A percentile compares a stretch with the other conserved stretches of the same genome.
These are phyloP conservation scores for Populus hybrid DNA, from an alignment of 441 rosid species.

Conservation along the genomic window DNA sequence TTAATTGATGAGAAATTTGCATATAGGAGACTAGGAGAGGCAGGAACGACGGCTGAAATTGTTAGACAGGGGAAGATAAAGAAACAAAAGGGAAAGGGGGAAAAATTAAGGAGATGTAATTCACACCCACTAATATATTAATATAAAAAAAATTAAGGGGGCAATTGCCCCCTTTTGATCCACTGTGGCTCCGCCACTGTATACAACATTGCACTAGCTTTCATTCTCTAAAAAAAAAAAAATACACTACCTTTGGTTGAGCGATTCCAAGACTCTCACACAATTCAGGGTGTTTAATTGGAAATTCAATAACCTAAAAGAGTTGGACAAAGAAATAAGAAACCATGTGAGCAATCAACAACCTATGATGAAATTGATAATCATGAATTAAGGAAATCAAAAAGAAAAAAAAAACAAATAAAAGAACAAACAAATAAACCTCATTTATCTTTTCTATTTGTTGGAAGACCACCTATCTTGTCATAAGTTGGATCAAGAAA, in stretches of 20 bases:
- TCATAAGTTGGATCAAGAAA: slow-evolving; percentile 97
- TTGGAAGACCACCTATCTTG: slow-evolving; percentile 92
- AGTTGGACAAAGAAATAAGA: neutral
- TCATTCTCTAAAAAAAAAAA: neutral
- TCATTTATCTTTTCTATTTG: slow-evolving; percentile 96
- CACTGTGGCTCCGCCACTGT: no score
- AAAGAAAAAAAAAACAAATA: neutral
- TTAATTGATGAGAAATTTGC: no score
- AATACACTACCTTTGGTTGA: slow-evolving; percentile 71
- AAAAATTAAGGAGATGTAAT: no score
- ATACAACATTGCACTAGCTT: neutral
- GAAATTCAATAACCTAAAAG: slow-evolving; percentile 86
- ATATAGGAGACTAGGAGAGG: no score
- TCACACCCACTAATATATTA: no score
- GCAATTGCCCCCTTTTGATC: no score
- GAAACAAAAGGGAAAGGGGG: no score
- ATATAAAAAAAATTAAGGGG: no score
- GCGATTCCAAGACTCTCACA: slow-evolving; percentile 96
- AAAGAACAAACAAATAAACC: slow-evolving; percentile 31
- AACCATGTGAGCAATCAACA: slow-evolving; percentile 8
- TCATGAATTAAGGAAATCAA: neutral
- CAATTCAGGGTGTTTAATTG: slow-evolving; percentile 82
- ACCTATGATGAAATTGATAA: neutral
- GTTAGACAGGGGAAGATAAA: no score
- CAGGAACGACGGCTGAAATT: no score